Evolutionary conservation across 1,139 yeast genomes (phyloP).

Genomic region (Taphrina populina): DNA sequence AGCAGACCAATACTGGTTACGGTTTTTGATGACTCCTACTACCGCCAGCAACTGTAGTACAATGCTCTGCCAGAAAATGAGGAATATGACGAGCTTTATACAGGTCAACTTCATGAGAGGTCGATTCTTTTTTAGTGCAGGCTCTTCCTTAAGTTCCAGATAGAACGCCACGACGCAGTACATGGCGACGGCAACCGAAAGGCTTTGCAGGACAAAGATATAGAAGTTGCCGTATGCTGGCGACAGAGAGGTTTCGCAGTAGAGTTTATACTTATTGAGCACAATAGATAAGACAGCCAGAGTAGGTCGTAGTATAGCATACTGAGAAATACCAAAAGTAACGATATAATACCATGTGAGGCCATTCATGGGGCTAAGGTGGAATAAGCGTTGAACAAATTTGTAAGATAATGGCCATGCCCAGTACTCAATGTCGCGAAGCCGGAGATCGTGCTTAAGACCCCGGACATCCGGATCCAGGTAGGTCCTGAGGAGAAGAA

Average conservation of each 20-base stretch:
- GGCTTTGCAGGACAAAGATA: conserved; percentile 1
- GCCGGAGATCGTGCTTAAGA: conserved; percentile 3
- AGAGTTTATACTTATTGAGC: neutral
- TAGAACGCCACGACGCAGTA: conserved; percentile 10
- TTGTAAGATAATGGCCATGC: conserved; percentile 20
- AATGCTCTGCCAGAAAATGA: conserved; percentile 20
- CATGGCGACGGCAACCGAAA: conserved; percentile 22
- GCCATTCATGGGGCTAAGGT: conserved; percentile 3
- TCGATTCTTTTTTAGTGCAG: conserved; percentile 2
- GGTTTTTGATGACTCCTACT: neutral
- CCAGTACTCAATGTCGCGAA: conserved; percentile 2
- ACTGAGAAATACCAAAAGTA: conserved; percentile 16
- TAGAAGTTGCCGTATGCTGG: conserved; percentile 11
- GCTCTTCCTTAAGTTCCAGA: conserved; percentile 15
- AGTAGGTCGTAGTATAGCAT: conserved; percentile 13
- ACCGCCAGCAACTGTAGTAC: neutral
- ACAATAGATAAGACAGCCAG: conserved; percentile 6
- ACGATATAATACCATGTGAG: conserved; percentile 4
- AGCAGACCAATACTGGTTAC: conserved; percentile 5
- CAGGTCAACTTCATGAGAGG: conserved; percentile 11
- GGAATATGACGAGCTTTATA: conserved; percentile 12
- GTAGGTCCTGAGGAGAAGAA: conserved; percentile 9
- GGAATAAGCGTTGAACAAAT: neutral
- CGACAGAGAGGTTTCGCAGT: conserved; percentile 6
- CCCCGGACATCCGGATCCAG: conserved; percentile 13